Evolutionary conservation across 108 stramenopile species (phyloP), one percentile per base, ranked within the genome.

Genomic region (Fragilariopsis cylindrus): DNA sequence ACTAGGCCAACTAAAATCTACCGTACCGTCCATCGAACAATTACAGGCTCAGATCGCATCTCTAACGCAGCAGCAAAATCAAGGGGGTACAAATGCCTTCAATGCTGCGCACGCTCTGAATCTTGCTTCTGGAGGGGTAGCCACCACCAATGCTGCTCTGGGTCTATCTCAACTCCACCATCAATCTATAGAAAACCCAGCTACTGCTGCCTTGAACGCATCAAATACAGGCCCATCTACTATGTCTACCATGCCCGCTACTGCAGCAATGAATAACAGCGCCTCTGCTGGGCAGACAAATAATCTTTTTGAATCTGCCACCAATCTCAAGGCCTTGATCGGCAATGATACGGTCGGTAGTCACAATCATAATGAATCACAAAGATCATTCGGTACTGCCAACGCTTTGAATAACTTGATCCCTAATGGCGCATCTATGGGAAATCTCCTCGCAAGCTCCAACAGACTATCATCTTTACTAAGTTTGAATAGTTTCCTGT

Each of bases 181-280:
- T 16, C 58, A 45, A 57, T 21, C 50, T 40, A 48, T 57, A 57
- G 75, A 75, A 7, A 79, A 75, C 40, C 85, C 85, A 3, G 85
- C 85, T 2, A 83, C 85, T 13, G 82, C 82, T 53, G 85, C 85
- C n/a, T 60, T 86, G 54, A 80, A 86, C 65, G 82, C 85, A 6
- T 9, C 72, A 4, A 16, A n/a, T 5, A 44, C 16, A 39, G 46
- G 46, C 30, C 48, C 48, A 19, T 49, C 76, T 41, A n/a, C 75
- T 12, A 71, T 57, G 74, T 63, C 76, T 48, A n/a, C 75, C 7
- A 77, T 71, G 81, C 76, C 79, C 30, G 81, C 78, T 42, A 71
- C 78, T 4, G 72, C 82, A 1, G 73, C 84, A 3, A 71, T 45
- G 48, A 75, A 78, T 57, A 70, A 62, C 53, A 63, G 46, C 30